Conservation (phyloP, 1,139 yeast genomes). For the Blastobotrys apis region DNA sequence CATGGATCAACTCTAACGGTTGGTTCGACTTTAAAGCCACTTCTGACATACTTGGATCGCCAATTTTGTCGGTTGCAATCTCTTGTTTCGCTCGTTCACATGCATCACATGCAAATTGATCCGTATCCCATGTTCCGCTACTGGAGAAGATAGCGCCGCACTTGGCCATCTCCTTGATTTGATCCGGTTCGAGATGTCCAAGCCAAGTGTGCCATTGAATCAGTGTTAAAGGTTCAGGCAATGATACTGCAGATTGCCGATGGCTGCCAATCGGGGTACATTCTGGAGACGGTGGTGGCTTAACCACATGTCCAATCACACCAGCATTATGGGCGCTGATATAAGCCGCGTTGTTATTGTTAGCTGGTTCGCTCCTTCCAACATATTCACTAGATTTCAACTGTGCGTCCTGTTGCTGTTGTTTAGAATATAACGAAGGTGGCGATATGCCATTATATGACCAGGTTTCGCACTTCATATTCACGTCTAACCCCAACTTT, state of each 20-base stretch:
- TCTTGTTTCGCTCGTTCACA: constrained; percentile 9
- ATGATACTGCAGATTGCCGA: not conserved
- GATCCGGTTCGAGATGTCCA: constrained; percentile 3
- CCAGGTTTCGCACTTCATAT: too few relatives aligned
- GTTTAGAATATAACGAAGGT: too few relatives aligned
- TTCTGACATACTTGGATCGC: constrained; percentile 11
- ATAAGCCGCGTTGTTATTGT: not conserved
- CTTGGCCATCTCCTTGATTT: constrained; percentile 2
- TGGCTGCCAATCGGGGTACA: constrained; percentile 2
- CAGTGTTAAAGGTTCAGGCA: not conserved
- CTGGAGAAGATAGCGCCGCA: not conserved
- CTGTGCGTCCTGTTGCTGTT: too few relatives aligned
- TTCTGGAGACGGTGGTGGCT: constrained; percentile 8
- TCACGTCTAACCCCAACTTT: too few relatives aligned
- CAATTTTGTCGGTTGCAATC: constrained; percentile 4
- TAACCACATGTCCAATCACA: constrained; percentile 6
- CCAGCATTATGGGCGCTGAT: not conserved
- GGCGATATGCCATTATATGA: too few relatives aligned
- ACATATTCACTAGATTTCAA: too few relatives aligned
- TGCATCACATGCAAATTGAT: not conserved
- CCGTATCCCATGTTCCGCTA: not conserved
- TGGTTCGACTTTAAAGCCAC: constrained; percentile 13
- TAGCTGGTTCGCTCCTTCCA: too few relatives aligned
- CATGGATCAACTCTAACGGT: constrained; percentile 14
- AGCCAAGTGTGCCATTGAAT: constrained; percentile 6